Evolutionary conservation across 148 eudicot species (phyloP), one percentile per base, ranked within the genome.

Genomic region (Rhododendron henanense): DNA sequence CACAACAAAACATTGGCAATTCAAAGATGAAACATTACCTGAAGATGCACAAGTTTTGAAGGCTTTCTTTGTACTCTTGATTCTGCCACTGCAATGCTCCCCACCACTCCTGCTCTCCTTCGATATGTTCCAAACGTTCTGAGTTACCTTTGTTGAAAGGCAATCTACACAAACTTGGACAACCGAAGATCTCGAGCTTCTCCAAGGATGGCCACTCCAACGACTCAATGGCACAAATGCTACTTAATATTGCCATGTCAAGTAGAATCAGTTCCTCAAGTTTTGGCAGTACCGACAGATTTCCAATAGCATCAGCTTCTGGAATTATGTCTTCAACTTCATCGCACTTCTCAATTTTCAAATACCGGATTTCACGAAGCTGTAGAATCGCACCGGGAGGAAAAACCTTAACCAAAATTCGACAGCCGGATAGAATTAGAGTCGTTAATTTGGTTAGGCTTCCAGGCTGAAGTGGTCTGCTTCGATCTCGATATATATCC

Each of bases 131-230:
- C 13, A 63, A 6, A 63, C 13, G 31, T 28, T 28, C 28, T 28
- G 28, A 2, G 11, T 63, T 63, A 63, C 31, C 10, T 63, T 63
- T 2, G 10, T 23, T 63, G 71, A 63, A 63, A 57, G 53, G 53
- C 69, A 63, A 63, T 6, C 10, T n/a, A n/a, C 4, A 9, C 73
- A 65, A 65, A n/a, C 33, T 0, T 53, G 35, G 81, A 48, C 86
- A 77, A 1, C 77, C 33, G 8, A 25, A 35, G 2, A 75, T 35
- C 35, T 55, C 2, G n/a, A 84, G 19, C 73, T 57, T 77, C 80
- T 53, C 25, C 86, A 84, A 84, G 81, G 81, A 76, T 37, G 53
- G 73, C 73, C 81, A 84, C 48, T 35, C 16, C 19, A 57, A 41
- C 23, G 81, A 51, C 61, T 76, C 63, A 19, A 10, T 4, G n/a